Percentiles rank a stretch among this genome's conserved stretches.
Conservation (phyloP, 306 rosid genomes). For the Vigna reflexopilosa region DNA sequence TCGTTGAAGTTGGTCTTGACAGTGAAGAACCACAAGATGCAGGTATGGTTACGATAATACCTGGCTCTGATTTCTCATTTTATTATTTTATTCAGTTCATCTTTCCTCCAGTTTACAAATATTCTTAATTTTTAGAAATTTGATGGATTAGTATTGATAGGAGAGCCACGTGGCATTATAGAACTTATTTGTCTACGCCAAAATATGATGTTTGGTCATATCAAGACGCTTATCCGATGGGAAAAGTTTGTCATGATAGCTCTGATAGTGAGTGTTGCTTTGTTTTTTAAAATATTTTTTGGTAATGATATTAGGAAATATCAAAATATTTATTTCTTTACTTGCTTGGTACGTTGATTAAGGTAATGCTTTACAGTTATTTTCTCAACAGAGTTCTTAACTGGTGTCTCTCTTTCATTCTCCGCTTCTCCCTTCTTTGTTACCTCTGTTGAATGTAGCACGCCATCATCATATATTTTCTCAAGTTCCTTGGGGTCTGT, state of each 20-base stretch:
- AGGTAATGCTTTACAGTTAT: background rate
- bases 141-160: background rate
- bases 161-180: background rate
- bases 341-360: background rate
- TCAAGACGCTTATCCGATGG: background rate
- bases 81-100: background rate
- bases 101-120: background rate
- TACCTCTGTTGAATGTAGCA: no score
- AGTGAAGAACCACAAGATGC: constrained; percentile 29
- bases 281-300: background rate
- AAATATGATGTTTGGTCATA: background rate
- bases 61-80: background rate
- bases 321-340: no score
- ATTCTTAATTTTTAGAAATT: background rate
- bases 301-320: no score
- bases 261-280: background rate
- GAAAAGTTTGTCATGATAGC: background rate
- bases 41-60: constrained; percentile 21
- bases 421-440: background rate
- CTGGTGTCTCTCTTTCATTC: background rate
- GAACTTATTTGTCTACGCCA: background rate
- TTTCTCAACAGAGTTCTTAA: background rate
- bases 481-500: background rate
- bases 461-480: background rate
- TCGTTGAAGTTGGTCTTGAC: constrained; percentile 17